Percentiles rank a stretch among this genome's conserved stretches.
Conservation (phyloP, 2,329 filamentous ascomycete species). For the Neofusicoccum parvum region DNA sequence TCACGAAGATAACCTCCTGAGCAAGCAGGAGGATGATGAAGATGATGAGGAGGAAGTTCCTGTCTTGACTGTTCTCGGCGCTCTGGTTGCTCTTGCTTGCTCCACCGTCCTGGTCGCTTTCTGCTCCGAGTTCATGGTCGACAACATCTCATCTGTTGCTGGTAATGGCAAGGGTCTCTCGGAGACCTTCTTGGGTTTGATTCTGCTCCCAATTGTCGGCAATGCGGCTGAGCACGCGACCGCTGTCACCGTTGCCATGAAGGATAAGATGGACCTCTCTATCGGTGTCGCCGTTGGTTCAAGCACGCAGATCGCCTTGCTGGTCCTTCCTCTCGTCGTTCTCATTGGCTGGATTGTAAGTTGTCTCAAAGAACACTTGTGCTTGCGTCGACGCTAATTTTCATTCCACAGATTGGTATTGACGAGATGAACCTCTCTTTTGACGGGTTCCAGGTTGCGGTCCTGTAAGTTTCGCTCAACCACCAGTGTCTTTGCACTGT, state of each 20-base stretch:
- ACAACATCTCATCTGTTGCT: slow-evolving; percentile 60
- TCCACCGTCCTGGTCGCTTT: slow-evolving; percentile 79
- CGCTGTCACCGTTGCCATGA: slow-evolving; percentile 62
- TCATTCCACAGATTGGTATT: slow-evolving; percentile 46
- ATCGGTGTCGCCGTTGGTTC: slow-evolving; percentile 68
- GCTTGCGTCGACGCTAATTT: not conserved
- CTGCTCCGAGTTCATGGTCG: slow-evolving; percentile 69
- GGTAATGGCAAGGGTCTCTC: slow-evolving; percentile 50
- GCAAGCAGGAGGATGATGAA: slow-evolving; percentile 37
- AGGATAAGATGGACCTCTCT: slow-evolving; percentile 70
- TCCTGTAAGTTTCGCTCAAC: slow-evolving; percentile 53
- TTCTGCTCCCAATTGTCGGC: slow-evolving; percentile 66
- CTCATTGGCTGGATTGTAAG: slow-evolving; percentile 60
- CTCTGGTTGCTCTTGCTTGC: slow-evolving; percentile 69
- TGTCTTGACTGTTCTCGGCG: slow-evolving; percentile 71
- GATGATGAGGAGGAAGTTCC: slow-evolving; percentile 74
- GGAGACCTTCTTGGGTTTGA: slow-evolving; percentile 64
- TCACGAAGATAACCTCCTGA: slow-evolving; percentile 50
- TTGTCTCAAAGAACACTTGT: not conserved
- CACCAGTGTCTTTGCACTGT: slow-evolving; percentile 58
- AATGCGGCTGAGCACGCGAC: slow-evolving; percentile 69
- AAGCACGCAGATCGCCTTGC: slow-evolving; percentile 65
- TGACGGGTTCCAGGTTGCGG: slow-evolving; percentile 79
- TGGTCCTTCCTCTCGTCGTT: slow-evolving; percentile 63
- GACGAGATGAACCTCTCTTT: slow-evolving; percentile 76